phyloP scores from a whole-genome alignment of 768 basidiomycete genomes.

The Pleurotus ostreatus region DNA sequence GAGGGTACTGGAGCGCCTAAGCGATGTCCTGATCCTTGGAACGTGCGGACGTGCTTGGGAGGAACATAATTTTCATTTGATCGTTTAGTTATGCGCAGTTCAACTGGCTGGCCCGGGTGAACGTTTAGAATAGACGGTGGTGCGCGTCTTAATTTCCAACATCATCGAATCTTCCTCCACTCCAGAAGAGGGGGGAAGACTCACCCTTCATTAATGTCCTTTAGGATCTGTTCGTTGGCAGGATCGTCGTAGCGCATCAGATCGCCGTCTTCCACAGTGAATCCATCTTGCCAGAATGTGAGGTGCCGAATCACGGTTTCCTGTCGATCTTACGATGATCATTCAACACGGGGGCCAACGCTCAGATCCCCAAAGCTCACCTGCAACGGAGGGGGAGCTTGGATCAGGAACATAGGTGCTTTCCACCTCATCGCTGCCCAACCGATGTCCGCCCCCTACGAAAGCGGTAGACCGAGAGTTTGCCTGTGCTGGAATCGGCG shows the following conservation, averaged over 20 bases:
- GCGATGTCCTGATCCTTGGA: constrained; percentile 73
- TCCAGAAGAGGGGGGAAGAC: neutral
- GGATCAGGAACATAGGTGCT: constrained; percentile 78
- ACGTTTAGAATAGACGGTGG: constrained; percentile 78
- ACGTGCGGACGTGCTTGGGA: constrained; percentile 47
- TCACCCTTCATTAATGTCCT: constrained; percentile 78
- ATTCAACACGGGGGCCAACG: no score
- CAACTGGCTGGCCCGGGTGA: constrained; percentile 72
- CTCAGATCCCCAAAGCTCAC: constrained; percentile 12
- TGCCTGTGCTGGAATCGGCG: constrained; percentile 12
- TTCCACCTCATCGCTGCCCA: constrained; percentile 89
- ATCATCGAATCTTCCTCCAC: no score
- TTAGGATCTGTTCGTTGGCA: constrained; percentile 59
- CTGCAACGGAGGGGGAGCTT: constrained; percentile 29
- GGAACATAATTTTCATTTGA: constrained; percentile 68
- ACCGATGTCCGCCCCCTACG: constrained; percentile 70
- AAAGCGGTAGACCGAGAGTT: constrained; percentile 36
- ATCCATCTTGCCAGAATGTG: constrained; percentile 93
- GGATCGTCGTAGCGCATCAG: constrained; percentile 84
- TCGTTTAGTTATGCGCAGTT: constrained; percentile 73
- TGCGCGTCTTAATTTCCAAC: constrained; percentile 49
- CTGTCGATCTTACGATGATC: constrained; percentile 24
- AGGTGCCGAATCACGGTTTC: constrained; percentile 67
- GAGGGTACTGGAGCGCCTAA: constrained; percentile 75
- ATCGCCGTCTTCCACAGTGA: constrained; percentile 85